These are phyloP conservation scores for Primulina huaijiensis DNA, from an alignment of 257 asterid genomes.

Conservation along the genomic window DNA sequence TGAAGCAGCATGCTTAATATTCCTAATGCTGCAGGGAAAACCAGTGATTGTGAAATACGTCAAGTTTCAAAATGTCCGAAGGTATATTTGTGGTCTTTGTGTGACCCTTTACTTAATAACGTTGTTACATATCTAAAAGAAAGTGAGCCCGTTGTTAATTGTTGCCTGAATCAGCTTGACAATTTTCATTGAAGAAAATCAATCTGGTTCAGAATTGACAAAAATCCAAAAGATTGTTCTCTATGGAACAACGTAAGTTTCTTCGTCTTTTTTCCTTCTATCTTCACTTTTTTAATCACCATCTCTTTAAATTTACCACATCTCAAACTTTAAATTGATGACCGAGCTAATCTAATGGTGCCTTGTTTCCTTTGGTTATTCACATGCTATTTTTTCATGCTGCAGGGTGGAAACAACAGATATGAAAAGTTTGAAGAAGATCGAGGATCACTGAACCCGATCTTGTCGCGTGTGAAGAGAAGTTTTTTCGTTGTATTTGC, in stretches of 20 bases:
- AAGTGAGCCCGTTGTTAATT: constrained; percentile 13
- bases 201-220: constrained; percentile 74
- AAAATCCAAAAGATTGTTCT: constrained; percentile 85
- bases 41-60: constrained; percentile 70
- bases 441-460: constrained; percentile 67
- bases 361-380: background rate
- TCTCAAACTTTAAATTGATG: background rate
- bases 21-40: constrained; percentile 48
- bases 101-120: constrained; percentile 4
- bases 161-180: constrained; percentile 61
- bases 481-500: background rate
- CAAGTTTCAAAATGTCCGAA: constrained; percentile 83
- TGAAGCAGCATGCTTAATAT: constrained; percentile 20
- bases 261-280: constrained; percentile 9
- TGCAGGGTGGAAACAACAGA: constrained; percentile 96
- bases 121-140: constrained; percentile 11
- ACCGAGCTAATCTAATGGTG: background rate
- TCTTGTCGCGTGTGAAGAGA: constrained; percentile 11
- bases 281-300: background rate
- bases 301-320: background rate
- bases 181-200: constrained; percentile 92
- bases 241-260: constrained; percentile 84
- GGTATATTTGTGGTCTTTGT: constrained; percentile 38
- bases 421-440: constrained; percentile 94
- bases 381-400: background rate